Percentiles rank a stretch among this genome's conserved stretches.
Evolutionary conservation across 495 filamentous ascomycete genomes (phyloP).

Genomic region (Poronia punctata): DNA sequence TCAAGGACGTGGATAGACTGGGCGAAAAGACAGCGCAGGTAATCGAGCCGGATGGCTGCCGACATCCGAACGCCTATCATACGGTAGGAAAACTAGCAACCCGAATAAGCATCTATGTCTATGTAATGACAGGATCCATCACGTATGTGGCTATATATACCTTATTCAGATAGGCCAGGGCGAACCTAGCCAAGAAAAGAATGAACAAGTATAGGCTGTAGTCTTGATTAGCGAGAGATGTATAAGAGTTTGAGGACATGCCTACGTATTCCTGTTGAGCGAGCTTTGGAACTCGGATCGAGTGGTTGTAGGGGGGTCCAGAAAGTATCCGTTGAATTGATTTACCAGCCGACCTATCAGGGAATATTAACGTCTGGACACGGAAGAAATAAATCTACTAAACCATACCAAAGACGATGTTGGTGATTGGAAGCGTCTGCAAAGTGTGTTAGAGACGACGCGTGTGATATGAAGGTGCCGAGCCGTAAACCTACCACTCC

Average conservation of each 20-base stretch:
- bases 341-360: constrained; percentile 21
- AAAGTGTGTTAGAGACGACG: too few relatives aligned
- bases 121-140: neutral
- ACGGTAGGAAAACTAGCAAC: constrained; percentile 34
- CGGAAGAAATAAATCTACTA: neutral
- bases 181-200: constrained; percentile 39
- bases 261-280: constrained; percentile 23
- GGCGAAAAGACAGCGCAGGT: constrained; percentile 44
- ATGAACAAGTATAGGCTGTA: constrained; percentile 26
- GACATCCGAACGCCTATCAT: constrained; percentile 46
- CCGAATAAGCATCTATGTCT: constrained; percentile 8
- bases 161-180: constrained; percentile 41
- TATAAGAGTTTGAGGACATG: neutral
- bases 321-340: constrained; percentile 25
- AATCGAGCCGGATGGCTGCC: constrained; percentile 45
- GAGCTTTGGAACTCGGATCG: constrained; percentile 16
- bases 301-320: constrained; percentile 12
- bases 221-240: constrained; percentile 4
- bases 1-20: constrained; percentile 53
- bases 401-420: constrained; percentile 23
- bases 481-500: constrained; percentile 19
- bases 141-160: constrained; percentile 8
- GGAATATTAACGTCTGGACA: constrained; percentile 10
- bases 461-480: neutral
- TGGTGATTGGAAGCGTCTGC: constrained; percentile 23